A percentile compares a stretch with the other conserved stretches of the same genome.
phyloP scores from a whole-genome alignment of 108 stramenopile species.

The Conticribra weissflogii region DNA sequence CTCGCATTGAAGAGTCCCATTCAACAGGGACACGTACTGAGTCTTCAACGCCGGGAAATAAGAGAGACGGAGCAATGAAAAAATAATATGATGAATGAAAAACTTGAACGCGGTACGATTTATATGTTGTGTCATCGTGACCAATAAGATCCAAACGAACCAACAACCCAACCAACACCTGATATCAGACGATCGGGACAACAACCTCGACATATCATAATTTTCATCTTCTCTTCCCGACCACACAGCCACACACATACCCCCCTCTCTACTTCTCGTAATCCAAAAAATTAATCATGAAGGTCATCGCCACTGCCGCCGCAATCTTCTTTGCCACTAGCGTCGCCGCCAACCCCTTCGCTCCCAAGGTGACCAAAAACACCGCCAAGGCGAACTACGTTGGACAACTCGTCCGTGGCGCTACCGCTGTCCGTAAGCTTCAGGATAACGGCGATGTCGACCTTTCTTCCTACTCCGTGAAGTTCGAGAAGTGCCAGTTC shows the following conservation, averaged over 20 bases:
- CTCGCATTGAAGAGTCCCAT: too few species aligned
- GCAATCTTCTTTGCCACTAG: slow-evolving; percentile 12
- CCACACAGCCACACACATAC: neutral
- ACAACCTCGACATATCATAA: too few species aligned
- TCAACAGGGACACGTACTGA: too few species aligned
- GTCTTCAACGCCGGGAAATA: too few species aligned
- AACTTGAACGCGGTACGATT: too few species aligned
- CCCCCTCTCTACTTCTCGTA: neutral
- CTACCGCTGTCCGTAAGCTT: slow-evolving; percentile 63
- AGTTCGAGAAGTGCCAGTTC: slow-evolving; percentile 88
- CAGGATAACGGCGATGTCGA: slow-evolving; percentile 68
- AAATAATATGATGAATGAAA: too few species aligned
- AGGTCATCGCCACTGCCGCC: slow-evolving; percentile 19
- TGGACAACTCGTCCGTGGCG: slow-evolving; percentile 59
- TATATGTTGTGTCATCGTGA: too few species aligned
- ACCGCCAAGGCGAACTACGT: slow-evolving; percentile 57
- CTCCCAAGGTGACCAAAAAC: slow-evolving; percentile 57
- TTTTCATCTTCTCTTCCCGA: too few species aligned
- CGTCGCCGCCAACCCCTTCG: slow-evolving; percentile 36
- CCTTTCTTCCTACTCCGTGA: slow-evolving; percentile 76
- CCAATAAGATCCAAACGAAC: too few species aligned
- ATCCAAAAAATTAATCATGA: slow-evolving; percentile 12
- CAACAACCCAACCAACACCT: too few species aligned
- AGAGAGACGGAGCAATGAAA: too few species aligned
- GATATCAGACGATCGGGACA: too few species aligned